These are phyloP conservation scores for Exophiala dermatitidis DNA, from an alignment of 2,329 filamentous ascomycete genomes.

Conservation along the genomic window DNA sequence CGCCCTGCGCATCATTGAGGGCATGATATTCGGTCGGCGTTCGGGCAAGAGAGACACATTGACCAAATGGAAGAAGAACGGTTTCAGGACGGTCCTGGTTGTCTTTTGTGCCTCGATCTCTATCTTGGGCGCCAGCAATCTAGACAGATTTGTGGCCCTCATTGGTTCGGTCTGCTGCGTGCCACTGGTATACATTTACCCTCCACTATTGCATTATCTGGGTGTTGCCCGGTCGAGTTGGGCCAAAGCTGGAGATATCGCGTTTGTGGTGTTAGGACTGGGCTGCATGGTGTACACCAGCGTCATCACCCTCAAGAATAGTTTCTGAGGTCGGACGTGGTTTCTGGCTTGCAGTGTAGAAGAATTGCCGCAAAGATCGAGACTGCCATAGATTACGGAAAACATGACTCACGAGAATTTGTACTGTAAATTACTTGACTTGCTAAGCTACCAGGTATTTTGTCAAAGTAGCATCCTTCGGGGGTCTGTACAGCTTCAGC, in stretches of 20 bases:
- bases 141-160: slow-evolving; percentile 67
- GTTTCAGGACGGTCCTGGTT: slow-evolving; percentile 52
- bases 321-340: slow-evolving; percentile 11
- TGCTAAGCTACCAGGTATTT: too few relatives aligned
- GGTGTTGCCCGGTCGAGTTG: slow-evolving; percentile 53
- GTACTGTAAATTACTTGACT: too few relatives aligned
- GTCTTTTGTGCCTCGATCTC: slow-evolving; percentile 54
- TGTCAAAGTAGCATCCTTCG: too few relatives aligned
- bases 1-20: slow-evolving; percentile 63
- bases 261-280: slow-evolving; percentile 56
- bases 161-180: slow-evolving; percentile 69
- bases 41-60: slow-evolving; percentile 58
- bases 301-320: slow-evolving; percentile 47
- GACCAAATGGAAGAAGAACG: slow-evolving; percentile 73
- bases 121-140: slow-evolving; percentile 58
- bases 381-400: too few relatives aligned
- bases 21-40: slow-evolving; percentile 57
- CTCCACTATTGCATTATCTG: slow-evolving; percentile 62
- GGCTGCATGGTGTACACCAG: slow-evolving; percentile 68
- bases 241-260: slow-evolving; percentile 54
- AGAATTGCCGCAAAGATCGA: too few relatives aligned
- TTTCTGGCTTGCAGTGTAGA: not conserved
- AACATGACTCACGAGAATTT: too few relatives aligned
- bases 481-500: too few relatives aligned
- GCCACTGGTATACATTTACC: slow-evolving; percentile 70